Base-by-base conservation (phyloP, 768 basidiomycete species). In the Kwoniella europaea region DNA sequence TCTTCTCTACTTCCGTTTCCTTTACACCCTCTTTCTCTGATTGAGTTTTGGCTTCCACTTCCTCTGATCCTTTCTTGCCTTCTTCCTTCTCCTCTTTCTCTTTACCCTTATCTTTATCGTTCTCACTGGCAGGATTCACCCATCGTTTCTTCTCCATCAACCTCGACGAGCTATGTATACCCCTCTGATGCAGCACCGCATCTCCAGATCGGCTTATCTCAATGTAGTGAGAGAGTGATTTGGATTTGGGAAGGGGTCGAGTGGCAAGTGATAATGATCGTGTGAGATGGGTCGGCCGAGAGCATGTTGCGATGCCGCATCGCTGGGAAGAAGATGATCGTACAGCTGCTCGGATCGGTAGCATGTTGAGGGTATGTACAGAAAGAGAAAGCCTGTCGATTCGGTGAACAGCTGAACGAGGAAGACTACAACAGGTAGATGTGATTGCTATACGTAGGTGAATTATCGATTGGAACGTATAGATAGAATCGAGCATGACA, bases 251-350 rank as follows among this genome's bases (percentile, higher is more conserved):
- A 56, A 65, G 53, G 18, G 29, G 61, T 16, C 46, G 67, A 56
- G 72, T 66, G 52, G 67, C 57, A 52, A 71, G 60, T 24, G 69
- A 65, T 22, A 71, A 42, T 24, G 69, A 65, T 29, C 67, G 61
- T 41, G 62, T 57, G 54, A 73, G 59, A 10, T 58, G 69, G 20
- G 73, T 76, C 75, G 75, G 71, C 73, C 74, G 75, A 76, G 54
- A 24, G 15, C 12, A 20, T 1, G 18, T 20, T 10, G 54, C n/a
- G n/a, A 24, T 20, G n/a, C 16, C 24, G 41, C 75, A 75, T 71
- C 68, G 63, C 56, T 73, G 65, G 18, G 58, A 69, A 7, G 68
- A 56, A 12, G 73, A 57, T 58, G 73, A 79, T 73, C 76, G 74
- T 18, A 74, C 67, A 18, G 70, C 72, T 57, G 75, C 57, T 62